Base-by-base conservation (phyloP, 495 filamentous ascomycete species). In the Penicillium soppii region DNA sequence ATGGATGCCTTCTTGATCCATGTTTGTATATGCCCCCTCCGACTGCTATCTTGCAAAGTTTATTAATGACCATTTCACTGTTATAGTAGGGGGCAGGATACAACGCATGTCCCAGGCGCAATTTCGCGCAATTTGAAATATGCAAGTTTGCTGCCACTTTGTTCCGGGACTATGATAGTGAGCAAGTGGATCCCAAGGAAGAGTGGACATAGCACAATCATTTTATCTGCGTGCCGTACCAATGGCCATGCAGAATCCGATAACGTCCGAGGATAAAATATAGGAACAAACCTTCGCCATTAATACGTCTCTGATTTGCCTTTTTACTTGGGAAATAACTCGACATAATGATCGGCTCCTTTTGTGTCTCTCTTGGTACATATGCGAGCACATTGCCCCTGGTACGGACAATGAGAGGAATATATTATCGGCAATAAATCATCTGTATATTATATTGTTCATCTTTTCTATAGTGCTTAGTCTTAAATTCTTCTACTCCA, bases 121-220 rank as follows among this genome's bases (percentile, higher is more conserved):
- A 78, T 32, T 50, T 78, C 13, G 77, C 77, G 10, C 63, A 69
- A 19, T 69, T 78, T 12, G 71, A 81, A 52, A 46, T 81, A 16
- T 61, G 43, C 20, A 81, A 78, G 53, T 53, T 74, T 9, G 42
- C 62, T 1, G 61, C 71, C 3, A 74, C 67, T 0, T 19, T 77
- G 12, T 45, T 74, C 12, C 62, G 68, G 32, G 74, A 79, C 43
- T 77, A 67, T 50, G 65, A 73, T 4, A 61, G 79, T 42, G 49
- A 66, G 35, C 65, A 67, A 40, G 63, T 72, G 0, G 53, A 78
- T 42, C 52, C 68, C 13, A 57, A 62, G 25, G 49, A 70, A 44
- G 55, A 69, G 9, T 79, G 75, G 75, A 52, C 46, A 15, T 73
- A 54, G 29, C 50, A 66, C 16, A 67, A 56, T 0, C 65, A 72